Percentiles rank a stretch among this genome's conserved stretches.
These are phyloP conservation scores for Mycena leptocephala DNA, from an alignment of 768 basidiomycete species.

Conservation along the genomic window DNA sequence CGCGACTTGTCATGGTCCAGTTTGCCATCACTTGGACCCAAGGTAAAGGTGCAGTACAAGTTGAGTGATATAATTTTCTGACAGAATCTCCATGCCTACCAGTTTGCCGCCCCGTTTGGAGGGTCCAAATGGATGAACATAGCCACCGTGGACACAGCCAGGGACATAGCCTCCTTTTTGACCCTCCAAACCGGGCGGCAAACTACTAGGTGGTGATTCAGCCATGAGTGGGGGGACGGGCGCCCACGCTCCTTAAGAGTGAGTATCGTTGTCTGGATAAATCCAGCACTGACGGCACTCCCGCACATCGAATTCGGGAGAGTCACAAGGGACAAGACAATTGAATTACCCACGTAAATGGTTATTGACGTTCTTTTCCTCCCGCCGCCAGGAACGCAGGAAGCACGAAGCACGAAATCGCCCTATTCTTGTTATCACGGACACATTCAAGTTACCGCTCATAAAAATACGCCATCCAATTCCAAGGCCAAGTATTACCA, in stretches of 20 bases:
- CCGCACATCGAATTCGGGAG: neutral
- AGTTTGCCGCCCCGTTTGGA: too few relatives aligned
- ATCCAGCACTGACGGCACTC: neutral
- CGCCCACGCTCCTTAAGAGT: neutral
- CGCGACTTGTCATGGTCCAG: too few relatives aligned
- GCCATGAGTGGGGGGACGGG: neutral
- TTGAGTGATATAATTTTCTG: too few relatives aligned
- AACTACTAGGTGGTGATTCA: neutral
- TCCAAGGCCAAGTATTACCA: neutral
- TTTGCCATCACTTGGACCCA: too few relatives aligned
- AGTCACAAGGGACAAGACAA: neutral
- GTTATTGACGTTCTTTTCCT: neutral
- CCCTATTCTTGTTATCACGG: slow-evolving; percentile 13
- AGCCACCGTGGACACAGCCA: too few relatives aligned
- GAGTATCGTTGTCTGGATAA: neutral
- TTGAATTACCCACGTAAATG: neutral
- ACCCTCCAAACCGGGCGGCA: too few relatives aligned
- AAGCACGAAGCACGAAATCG: neutral
- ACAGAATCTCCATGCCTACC: too few relatives aligned
- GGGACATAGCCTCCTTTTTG: too few relatives aligned
- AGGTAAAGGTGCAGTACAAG: too few relatives aligned
- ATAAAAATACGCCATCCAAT: neutral
- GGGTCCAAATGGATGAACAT: too few relatives aligned
- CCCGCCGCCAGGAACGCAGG: neutral
- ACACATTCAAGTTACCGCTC: neutral